Base-by-base conservation (phyloP, 805 yeast genomes). In the Myxozyma melibiosi region DNA sequence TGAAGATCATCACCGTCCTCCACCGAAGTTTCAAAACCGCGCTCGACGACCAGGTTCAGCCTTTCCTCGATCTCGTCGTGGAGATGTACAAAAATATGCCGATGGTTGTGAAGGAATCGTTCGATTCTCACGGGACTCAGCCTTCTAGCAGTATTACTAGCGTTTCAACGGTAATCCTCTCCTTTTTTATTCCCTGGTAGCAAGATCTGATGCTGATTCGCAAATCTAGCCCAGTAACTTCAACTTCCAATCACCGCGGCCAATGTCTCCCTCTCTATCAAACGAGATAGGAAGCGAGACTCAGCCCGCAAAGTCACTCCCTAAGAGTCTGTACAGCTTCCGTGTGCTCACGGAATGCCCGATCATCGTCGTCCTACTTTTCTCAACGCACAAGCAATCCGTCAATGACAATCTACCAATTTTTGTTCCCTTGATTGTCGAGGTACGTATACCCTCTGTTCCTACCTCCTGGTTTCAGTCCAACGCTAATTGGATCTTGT, bases 311-410 rank as follows among this genome's bases (percentile, higher is more conserved):
- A 84, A 83, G 57, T 74, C 79, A 2, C 76, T 90, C 52, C 79
- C 80, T 42, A 81, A 80, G 60, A 86, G 96, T 3, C 80, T 88
- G 80, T 78, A 71, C 63, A 90, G 97, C 1, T 92, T 94, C 78
- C 91, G 90, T 69, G 89, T 92, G 13, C 79, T 94, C 58, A 88
- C 96, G 0, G 99, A 94, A 71, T 91, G 98, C 69, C 99, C 99
- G 8, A 92, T 94, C 38, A 90, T 96, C 3, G 87, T 94, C 85
- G 99, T 94, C 2, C 84, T 96, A 6, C 76, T 95, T 51, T 90
- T 89, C 66, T 88, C 96, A 1, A 84, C 96, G 0, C 90, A 91
- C 74, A 89, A 90, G 68, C 83, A 82, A 34, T 73, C 90, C 51
- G 88, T 87, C 0, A 81, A 82, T 45, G 74, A 86, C 0, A 83